Evolutionary conservation across 306 rosid species (phyloP), one percentile per base, ranked within the genome.

Genomic region (Malus fusca): DNA sequence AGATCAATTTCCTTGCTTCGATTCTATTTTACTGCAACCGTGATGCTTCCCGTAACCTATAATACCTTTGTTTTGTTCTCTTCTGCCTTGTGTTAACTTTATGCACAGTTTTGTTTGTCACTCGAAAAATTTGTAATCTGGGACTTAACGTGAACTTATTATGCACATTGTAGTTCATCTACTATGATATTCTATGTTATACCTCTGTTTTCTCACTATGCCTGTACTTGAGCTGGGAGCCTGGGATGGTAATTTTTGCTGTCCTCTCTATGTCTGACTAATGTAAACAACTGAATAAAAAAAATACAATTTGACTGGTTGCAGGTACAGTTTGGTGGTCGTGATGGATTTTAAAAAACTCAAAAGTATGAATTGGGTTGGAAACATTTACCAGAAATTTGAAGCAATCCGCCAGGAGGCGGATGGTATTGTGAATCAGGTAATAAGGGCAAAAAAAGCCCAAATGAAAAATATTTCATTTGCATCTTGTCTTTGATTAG

Each of bases 391-490:
- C 84, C 91, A 90, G 79, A 94, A 88, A 78, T 79, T 95, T 78
- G 98, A 95, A 95, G 86, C 85, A 66, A 91, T 83, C 68, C 85
- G 97, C 80, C 93, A 88, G 23, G 98, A 90, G 80, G 96, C 88
- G 73, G 93, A 90, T 82, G 88, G 79, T 72, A 79, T 87, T 71
- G 91, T 88, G 37, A 80, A 77, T 65, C 87, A 92, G 96, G 98
- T 94, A 72, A 74, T 62, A 14, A 28, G 28, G 70, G 48, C 43
- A 73, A 11, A 23, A 64, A 19, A 59, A 37, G 18, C 37, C 37
- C 7, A 4, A 40, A 30, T 40, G 42, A 17, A 46, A 62, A 71
- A 30, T 40, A 48, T 25, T 28, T 48, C 8, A n/a, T 8, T 8
- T 66, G 26, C 48, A 4, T 66, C 25, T 66, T 11, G 18, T 19